phyloP scores from a whole-genome alignment of 2,329 filamentous ascomycete species.

The Colletotrichum kahawae region DNA sequence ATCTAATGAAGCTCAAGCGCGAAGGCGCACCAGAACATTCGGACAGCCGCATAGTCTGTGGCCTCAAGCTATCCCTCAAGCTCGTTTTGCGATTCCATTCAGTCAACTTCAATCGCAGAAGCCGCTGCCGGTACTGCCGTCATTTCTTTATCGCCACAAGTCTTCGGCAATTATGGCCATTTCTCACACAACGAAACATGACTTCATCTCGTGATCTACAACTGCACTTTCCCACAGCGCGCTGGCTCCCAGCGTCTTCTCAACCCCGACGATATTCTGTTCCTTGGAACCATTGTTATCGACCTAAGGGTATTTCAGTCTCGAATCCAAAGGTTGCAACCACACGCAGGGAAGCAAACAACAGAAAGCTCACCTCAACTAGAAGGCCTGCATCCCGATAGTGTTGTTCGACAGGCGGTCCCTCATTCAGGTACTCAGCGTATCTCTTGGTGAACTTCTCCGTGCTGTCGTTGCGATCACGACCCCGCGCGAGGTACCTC shows the following conservation, averaged over 20 bases:
- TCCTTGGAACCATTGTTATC: background rate
- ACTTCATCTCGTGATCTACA: background rate
- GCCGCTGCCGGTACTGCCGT: background rate
- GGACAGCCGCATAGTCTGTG: background rate
- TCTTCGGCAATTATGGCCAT: background rate
- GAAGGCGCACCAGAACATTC: background rate
- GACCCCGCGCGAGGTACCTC: background rate
- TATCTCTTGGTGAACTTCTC: background rate
- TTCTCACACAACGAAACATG: background rate
- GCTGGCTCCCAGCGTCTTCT: background rate
- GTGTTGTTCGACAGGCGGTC: background rate
- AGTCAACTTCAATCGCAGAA: background rate
- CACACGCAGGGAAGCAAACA: background rate
- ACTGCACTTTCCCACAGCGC: background rate
- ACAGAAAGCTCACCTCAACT: background rate
- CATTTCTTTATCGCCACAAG: background rate
- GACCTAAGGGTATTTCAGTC: background rate
- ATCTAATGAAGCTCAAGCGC: background rate
- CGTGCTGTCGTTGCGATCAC: background rate
- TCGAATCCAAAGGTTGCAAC: background rate
- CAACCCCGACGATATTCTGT: background rate
- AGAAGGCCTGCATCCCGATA: background rate
- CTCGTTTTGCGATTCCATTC: background rate
- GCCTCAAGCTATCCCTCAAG: background rate
- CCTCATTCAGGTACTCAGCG: background rate